Conservation (phyloP, 371 early-diverging fungal species). For the Mortierella sp. region DNA sequence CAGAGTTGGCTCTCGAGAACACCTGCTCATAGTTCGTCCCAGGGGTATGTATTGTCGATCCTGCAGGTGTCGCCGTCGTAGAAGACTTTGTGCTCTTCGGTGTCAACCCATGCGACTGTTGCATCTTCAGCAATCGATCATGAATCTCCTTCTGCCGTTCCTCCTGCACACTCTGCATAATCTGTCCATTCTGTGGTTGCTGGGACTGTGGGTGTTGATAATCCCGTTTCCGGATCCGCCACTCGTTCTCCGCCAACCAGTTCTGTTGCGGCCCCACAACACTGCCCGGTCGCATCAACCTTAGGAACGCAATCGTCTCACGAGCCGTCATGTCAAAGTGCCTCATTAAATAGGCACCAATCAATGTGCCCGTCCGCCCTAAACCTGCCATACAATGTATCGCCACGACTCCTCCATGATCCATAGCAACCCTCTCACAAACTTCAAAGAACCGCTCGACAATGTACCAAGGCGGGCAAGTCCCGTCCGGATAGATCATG, state of each 20-base stretch:
- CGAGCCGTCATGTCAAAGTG: conserved; percentile 70
- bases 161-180: background rate
- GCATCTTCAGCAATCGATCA: background rate
- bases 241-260: conserved; percentile 59
- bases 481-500: conserved; percentile 76
- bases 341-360: conserved; percentile 76
- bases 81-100: background rate
- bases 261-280: conserved; percentile 82
- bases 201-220: background rate
- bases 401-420: conserved; percentile 63
- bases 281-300: conserved; percentile 73
- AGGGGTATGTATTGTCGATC: conserved; percentile 4
- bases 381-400: conserved; percentile 87
- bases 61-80: background rate
- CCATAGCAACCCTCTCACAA: conserved; percentile 28
- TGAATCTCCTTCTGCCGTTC: conserved; percentile 8
- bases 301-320: conserved; percentile 69
- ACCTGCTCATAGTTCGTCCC: conserved; percentile 24
- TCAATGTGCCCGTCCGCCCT: conserved; percentile 83
- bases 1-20: conserved; percentile 37
- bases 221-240: conserved; percentile 16
- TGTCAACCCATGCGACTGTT: conserved; percentile 4
- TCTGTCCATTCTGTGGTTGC: background rate
- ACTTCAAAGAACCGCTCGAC: conserved; percentile 70
- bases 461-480: conserved; percentile 70